Base-by-base conservation (phyloP, 352 stramenopile species). In the Phytophthora citricola region DNA sequence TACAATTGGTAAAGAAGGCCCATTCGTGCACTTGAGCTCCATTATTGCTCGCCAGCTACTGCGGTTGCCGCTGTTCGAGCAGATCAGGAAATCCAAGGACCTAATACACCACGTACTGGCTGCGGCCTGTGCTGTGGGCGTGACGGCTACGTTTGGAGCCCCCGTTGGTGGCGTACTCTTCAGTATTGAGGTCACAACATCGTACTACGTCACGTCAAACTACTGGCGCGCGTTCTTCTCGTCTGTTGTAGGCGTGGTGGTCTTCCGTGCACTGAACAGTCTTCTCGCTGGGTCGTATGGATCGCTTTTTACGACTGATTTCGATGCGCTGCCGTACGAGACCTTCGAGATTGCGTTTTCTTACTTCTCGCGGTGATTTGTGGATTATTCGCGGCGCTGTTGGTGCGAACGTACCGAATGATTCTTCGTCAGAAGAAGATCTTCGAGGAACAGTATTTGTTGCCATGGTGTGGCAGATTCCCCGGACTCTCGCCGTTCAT, bases 181-280 rank as follows among this genome's bases (percentile, higher is more conserved):
- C 51, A 89, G 76, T 57, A 90, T 93, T 32, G 85, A 93, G 55
- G 87, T 95, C 51, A 98, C 92, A 0, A 89, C 82, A 31, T 92
- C 85, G 29, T 91, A 91, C 68, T 98, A 97, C 78, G 82, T 94
- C 59, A 92, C 87, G 39, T 87, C 78, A 44, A 96, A 95, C 67
- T 94, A 97, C 62, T 96, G 89, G 80, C 82, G 86, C n/a, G 87
- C 85, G 3, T 97, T 98, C 75, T 93, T 98, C 61, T 89, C 83
- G 24, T 94, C 91, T 9, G 79, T 98, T 14, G 85, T 92, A 11
- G 85, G 87, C 20, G 88, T 92, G 31, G 79, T 97, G 9, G 83
- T 96, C 22, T 96, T 96, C 57, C 86, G 87, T 39, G 73, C 73
- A 34, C 79, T 96, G 44, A 90, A 90, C 57, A 83, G 70, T 46